phyloP scores from a whole-genome alignment of 345 rosid genomes.

The Crucihimalaya himalaica region DNA sequence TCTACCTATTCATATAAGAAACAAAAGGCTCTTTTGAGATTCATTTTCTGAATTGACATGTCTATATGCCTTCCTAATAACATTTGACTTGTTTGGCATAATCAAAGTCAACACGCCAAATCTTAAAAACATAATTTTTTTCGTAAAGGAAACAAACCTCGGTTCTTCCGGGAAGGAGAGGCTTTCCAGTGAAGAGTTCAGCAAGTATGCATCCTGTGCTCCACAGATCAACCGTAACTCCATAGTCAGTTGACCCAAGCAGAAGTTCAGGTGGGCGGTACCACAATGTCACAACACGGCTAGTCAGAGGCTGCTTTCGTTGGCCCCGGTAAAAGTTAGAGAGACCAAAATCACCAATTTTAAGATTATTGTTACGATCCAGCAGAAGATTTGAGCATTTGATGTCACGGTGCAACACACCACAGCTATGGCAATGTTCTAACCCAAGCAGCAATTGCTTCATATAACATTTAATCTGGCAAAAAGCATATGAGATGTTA shows the following conservation, averaged over 20 bases:
- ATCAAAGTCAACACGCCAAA: not conserved
- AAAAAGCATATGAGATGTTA: slow-evolving; percentile 1
- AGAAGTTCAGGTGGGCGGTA: slow-evolving; percentile 47
- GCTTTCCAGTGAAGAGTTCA: slow-evolving; percentile 42
- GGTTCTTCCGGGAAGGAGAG: slow-evolving; percentile 45
- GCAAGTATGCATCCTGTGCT: slow-evolving; percentile 47
- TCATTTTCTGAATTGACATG: not conserved
- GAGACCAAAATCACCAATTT: slow-evolving; percentile 72
- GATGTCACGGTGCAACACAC: slow-evolving; percentile 71
- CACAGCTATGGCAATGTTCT: slow-evolving; percentile 66
- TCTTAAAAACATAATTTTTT: not conserved
- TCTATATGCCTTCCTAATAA: not conserved
- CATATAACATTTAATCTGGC: slow-evolving; percentile 72
- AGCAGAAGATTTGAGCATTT: slow-evolving; percentile 68
- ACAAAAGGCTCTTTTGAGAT: slow-evolving; percentile 4
- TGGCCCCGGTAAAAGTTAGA: slow-evolving; percentile 50
- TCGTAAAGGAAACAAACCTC: slow-evolving; percentile 30
- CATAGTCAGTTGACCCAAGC: slow-evolving; percentile 45
- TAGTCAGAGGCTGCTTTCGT: slow-evolving; percentile 43
- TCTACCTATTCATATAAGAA: slow-evolving; percentile 50
- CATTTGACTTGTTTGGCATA: not conserved
- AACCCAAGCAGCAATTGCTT: slow-evolving; percentile 65
- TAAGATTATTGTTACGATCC: slow-evolving; percentile 57
- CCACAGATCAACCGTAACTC: slow-evolving; percentile 45
- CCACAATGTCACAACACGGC: slow-evolving; percentile 50